Evolutionary conservation across 2,329 filamentous ascomycete genomes (phyloP).

Genomic region (Microcyclospora tardicrescens): DNA sequence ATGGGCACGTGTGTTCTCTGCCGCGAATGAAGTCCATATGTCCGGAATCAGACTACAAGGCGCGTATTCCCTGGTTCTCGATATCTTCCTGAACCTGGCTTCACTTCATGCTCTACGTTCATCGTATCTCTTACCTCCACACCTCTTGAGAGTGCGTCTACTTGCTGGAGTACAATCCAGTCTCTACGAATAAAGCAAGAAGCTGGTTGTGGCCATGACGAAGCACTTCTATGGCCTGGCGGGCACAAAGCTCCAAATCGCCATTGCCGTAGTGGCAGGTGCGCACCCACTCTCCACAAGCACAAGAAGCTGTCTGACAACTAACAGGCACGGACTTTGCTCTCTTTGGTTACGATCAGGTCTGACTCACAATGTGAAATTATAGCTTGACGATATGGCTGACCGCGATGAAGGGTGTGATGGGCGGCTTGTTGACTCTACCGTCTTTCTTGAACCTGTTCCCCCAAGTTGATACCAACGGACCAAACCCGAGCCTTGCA

Average conservation of each 20-base stretch:
- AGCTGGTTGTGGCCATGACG: neutral
- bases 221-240: slow-evolving; percentile 27
- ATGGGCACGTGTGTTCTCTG: too few relatives aligned
- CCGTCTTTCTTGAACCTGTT: slow-evolving; percentile 29
- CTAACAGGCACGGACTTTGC: slow-evolving; percentile 5
- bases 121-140: too few relatives aligned
- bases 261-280: slow-evolving; percentile 29
- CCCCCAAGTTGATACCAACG: slow-evolving; percentile 25
- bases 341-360: slow-evolving; percentile 13
- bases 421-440: slow-evolving; percentile 32
- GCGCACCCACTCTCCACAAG: slow-evolving; percentile 10
- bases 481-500: slow-evolving; percentile 4
- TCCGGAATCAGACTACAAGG: too few relatives aligned
- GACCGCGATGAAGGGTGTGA: slow-evolving; percentile 25
- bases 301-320: neutral
- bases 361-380: neutral
- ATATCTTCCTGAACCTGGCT: too few relatives aligned
- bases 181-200: too few relatives aligned
- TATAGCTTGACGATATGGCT: too few relatives aligned
- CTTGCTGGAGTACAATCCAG: too few relatives aligned
- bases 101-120: too few relatives aligned
- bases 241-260: slow-evolving; percentile 28
- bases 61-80: too few relatives aligned
- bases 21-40: too few relatives aligned
- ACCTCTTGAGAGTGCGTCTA: too few relatives aligned